Base-by-base conservation (phyloP, 1,284 basidiomycete genomes). In the Sporisorium iseilematis-ciliati region DNA sequence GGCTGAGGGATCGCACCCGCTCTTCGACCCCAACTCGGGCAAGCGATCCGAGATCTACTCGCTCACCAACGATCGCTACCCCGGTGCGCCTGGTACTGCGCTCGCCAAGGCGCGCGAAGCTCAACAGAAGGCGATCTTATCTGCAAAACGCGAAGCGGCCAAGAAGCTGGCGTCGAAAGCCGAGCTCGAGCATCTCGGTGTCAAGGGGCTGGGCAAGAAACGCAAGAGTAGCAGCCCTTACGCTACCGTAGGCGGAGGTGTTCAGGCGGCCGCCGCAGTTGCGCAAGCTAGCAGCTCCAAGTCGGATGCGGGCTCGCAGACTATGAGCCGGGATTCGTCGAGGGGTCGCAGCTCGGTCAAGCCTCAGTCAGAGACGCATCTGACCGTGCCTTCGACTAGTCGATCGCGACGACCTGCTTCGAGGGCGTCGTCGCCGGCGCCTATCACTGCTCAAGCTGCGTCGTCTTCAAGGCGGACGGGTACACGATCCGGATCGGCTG, bases 151-250 rank as follows among this genome's bases (percentile, higher is more conserved):
- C 33, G 79, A 82, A 29, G 65, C 71, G 5, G 62, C 59, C 48
- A 77, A 78, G 46, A 73, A 77, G 61, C 66, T 70, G 7, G 77
- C 76, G 0, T 77, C 71, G 38, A 75, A 76, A 46, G 77, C 74
- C 8, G 82, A 83, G 43, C 68, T 78, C 52, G 81, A 83, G 42
- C 76, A 78, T 46, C 72, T 83, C 18, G 81, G 80, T 21, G 66
- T 83, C 57, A 79, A 79, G 53, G 77, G 73, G 2, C 60, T 80
- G n/a, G 63, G 70, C 46, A 79, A 77, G 68, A 80, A 81, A 56
- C 78, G 81, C 53, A 81, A 81, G 65, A 79, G 79, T 56, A 72
- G 75, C 46, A 81, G 81, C 51, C 81, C 81, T 1, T 81, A 78
- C 46, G 73, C 81, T 14, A 77, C 53, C 41, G 65, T 71, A 1